Base-by-base conservation (phyloP, 2,329 filamentous ascomycete species). In the Epicoccum sorghinum region DNA sequence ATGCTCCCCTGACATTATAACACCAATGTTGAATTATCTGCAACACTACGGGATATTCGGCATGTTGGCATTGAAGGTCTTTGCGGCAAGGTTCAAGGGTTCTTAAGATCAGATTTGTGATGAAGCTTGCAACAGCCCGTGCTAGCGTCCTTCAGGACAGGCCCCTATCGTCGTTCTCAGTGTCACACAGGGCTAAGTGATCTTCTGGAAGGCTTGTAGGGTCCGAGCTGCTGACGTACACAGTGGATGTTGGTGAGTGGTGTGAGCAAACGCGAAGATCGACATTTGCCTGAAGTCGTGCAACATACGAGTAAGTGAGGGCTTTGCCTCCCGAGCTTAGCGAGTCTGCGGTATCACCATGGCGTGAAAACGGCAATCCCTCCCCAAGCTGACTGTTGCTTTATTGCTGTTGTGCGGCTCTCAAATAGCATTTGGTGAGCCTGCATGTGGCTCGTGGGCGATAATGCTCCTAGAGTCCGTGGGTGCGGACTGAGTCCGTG, bases 301-400 rank as follows among this genome's bases (percentile, higher is more conserved):
- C 27, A 47, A 54, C 45, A 35, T 25, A 23, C 36, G 37, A 43
- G 41, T 33, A 35, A 37, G 37, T 50, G 30, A 47, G 41, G 24
- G 46, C 36, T 49, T 35, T 49, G 52, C 36, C 45, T 41, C 30
- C 41, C 46, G 52, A 40, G 52, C 51, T 45, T 49, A 49, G 52
- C 52, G 52, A 49, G 22, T 14, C 29, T 30, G 35, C 23, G 35
- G 37, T 47, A 23, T 41, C 52, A 49, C 52, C 42, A 24, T 33
- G 2, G 36, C 14, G 32, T 46, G 12, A 22, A 50, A 37, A 32
- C 35, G 52, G 36, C 40, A 37, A 41, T 41, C 40, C 45, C 52
- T 45, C 40, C 45, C 24, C 10, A n/a, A 49, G 36, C 52, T 54
- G 45, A 54, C 45, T 40, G 35, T 33, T 24, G 18, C 18, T 18